Evolutionary conservation across 306 rosid genomes (phyloP), one percentile per base, ranked within the genome.

Genomic region (Vicia faba): DNA sequence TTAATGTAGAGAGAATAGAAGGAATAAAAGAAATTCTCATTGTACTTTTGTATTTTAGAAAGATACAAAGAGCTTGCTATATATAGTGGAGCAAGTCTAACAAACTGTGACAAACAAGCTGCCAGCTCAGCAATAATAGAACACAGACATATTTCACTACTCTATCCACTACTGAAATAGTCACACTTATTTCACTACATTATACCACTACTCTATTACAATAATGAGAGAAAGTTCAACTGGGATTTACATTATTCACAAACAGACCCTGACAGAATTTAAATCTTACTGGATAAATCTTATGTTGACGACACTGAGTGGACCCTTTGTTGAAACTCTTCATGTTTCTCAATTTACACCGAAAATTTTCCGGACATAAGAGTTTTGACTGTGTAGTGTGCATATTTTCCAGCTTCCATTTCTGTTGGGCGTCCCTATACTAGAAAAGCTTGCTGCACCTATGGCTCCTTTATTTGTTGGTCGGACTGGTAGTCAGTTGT

Each of bases 401-500:
- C 43, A 73, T 78, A 36, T 73, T 78, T 76, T 79, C 45, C 86
- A 93, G 97, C 96, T 93, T 73, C 98, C 98, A 28, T 84, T 93
- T 76, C 85, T 93, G 44, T 71, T 89, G 43, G 98, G 96, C 41
- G 85, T 89, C 69, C 88, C 91, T 26, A 66, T 93, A 66, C 85
- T 89, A 13, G 98, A 93, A 82, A 93, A 88, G 80, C 79, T 93
- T 67, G 96, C 85, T 71, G 84, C 75, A 8, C 98, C 97, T 1
- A 69, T 93, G 31, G 98, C 98, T 76, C 96, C 96, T 51, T 60
- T 93, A 73, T 31, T 93, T 60, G 91, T 82, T 65, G 95, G 98
- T 39, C 89, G 80, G 67, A 89, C 97, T 66, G 98, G 98, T 23
- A 89, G 95, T 64, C 98, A 93, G 83, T 75, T 93, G 78, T 93